A percentile compares a stretch with the other conserved stretches of the same genome.
Conservation (phyloP, 352 stramenopile genomes). For the Pythium chondricola region DNA sequence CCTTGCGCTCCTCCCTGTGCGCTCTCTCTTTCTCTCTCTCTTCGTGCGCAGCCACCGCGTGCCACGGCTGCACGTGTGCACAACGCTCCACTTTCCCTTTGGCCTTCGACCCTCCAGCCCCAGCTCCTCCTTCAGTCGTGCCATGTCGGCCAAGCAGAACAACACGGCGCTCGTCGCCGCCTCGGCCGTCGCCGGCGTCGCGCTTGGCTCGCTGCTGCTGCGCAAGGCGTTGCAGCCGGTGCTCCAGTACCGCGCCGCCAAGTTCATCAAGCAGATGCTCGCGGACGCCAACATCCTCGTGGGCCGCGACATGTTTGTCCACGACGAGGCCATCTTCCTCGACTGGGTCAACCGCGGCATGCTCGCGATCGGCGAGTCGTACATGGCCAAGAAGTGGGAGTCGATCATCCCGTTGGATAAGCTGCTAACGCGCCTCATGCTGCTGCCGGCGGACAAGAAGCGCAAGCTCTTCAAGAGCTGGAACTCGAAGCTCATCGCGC, state of each 20-base stretch:
- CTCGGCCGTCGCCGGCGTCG: slow-evolving; percentile 50
- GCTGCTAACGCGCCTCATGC: slow-evolving; percentile 67
- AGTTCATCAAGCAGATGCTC: slow-evolving; percentile 81
- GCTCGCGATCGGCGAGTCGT: slow-evolving; percentile 82
- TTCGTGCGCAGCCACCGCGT: slow-evolving; percentile 6
- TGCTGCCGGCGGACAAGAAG: slow-evolving; percentile 61
- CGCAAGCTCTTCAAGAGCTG: slow-evolving; percentile 84
- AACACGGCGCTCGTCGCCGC: slow-evolving; percentile 70
- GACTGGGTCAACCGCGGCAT: slow-evolving; percentile 83
- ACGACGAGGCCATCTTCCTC: slow-evolving; percentile 82
- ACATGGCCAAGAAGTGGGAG: slow-evolving; percentile 87
- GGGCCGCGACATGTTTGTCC: slow-evolving; percentile 71
- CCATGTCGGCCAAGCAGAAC: slow-evolving; percentile 34
- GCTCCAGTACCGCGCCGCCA: slow-evolving; percentile 54
- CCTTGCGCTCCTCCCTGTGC: neutral
- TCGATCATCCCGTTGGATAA: slow-evolving; percentile 72
- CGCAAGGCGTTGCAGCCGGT: slow-evolving; percentile 63
- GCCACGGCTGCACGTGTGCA: too few species aligned
- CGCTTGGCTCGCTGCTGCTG: slow-evolving; percentile 62
- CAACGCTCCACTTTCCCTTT: slow-evolving; percentile 13
- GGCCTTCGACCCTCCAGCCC: slow-evolving; percentile 14
- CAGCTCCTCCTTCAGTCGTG: slow-evolving; percentile 8
- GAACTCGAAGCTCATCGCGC: slow-evolving; percentile 76
- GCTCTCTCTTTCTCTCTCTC: slow-evolving; percentile 8
- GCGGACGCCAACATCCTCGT: slow-evolving; percentile 74